Percentiles rank a stretch among this genome's conserved stretches.
Conservation (phyloP, 2,329 filamentous ascomycete genomes). For the Graphilbum sp. region DNA sequence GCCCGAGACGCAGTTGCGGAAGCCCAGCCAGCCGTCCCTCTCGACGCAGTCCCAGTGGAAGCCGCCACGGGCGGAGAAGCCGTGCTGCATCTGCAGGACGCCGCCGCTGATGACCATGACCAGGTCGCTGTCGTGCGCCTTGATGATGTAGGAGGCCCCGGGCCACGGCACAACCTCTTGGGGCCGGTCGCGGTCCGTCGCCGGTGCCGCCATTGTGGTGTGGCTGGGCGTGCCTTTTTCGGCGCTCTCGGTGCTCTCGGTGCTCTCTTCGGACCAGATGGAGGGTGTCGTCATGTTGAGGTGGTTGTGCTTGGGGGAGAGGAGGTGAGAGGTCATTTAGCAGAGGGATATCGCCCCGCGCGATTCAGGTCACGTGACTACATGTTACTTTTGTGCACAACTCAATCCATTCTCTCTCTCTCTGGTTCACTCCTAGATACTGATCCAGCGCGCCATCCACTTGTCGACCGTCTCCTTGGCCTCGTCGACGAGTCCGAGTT, state of each 20-base stretch:
- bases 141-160: neutral
- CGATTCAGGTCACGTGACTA: too few species aligned
- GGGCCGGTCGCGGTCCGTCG: neutral
- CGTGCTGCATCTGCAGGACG: neutral
- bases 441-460: conserved; percentile 56
- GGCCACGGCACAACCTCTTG: neutral
- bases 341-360: too few species aligned
- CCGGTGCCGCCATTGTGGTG: too few species aligned
- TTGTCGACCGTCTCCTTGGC: conserved; percentile 45
- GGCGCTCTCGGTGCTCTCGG: too few species aligned
- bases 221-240: too few species aligned
- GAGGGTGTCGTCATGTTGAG: too few species aligned
- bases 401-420: too few species aligned
- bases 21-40: neutral
- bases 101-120: neutral
- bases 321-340: too few species aligned
- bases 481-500: conserved; percentile 52
- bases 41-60: neutral
- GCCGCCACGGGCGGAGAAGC: neutral
- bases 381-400: too few species aligned
- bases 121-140: neutral
- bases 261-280: too few species aligned
- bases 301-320: too few species aligned
- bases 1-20: neutral
- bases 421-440: too few species aligned